phyloP scores from a whole-genome alignment of 257 asterid species.

The Buddleja alternifolia region DNA sequence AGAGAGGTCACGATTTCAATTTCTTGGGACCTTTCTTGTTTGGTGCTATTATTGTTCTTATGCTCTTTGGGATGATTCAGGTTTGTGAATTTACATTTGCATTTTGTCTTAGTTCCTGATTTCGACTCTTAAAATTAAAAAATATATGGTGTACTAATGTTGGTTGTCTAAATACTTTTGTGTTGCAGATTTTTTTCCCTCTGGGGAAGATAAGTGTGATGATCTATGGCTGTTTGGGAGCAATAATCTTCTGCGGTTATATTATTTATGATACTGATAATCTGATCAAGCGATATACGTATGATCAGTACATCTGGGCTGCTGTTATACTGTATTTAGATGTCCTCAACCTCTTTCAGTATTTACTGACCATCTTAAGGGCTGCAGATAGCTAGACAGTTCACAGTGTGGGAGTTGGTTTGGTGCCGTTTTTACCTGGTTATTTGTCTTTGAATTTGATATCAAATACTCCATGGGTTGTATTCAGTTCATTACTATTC shows the following conservation, averaged over 20 bases:
- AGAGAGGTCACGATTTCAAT: slow-evolving; percentile 59
- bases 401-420: neutral
- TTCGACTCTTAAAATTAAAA: neutral
- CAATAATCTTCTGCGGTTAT: slow-evolving; percentile 57
- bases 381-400: slow-evolving; percentile 36
- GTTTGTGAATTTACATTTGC: slow-evolving; percentile 24
- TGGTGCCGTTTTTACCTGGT: too few relatives aligned
- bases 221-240: slow-evolving; percentile 55
- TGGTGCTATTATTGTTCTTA: slow-evolving; percentile 49
- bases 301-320: slow-evolving; percentile 61
- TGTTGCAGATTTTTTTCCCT: slow-evolving; percentile 57
- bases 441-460: too few relatives aligned
- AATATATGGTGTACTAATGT: too few relatives aligned
- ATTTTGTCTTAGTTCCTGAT: neutral
- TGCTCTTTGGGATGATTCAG: slow-evolving; percentile 55
- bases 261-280: slow-evolving; percentile 65
- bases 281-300: slow-evolving; percentile 57
- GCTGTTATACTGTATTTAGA: slow-evolving; percentile 57
- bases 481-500: too few relatives aligned
- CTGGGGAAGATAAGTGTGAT: slow-evolving; percentile 44
- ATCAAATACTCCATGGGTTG: neutral
- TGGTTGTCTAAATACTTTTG: neutral
- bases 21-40: slow-evolving; percentile 63
- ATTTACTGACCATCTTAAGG: slow-evolving; percentile 42
- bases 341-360: slow-evolving; percentile 52